Conservation (phyloP, 805 yeast species). For the Yamadazyma ubonensis region DNA sequence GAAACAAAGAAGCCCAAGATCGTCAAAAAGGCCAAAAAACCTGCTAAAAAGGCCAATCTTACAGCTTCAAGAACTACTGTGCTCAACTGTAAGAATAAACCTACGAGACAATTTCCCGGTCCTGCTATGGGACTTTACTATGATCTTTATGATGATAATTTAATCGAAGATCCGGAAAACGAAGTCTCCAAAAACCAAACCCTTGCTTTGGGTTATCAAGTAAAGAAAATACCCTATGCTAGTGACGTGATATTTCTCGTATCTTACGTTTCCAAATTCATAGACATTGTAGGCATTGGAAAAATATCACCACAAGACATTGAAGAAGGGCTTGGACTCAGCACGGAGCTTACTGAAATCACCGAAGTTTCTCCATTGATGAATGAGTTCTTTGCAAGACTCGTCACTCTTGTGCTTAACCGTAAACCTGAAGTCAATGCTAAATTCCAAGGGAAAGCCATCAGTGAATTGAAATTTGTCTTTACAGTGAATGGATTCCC, state of each 20-base stretch:
- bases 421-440: constrained; percentile 31
- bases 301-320: constrained; percentile 37
- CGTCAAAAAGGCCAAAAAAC: not conserved
- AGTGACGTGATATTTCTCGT: constrained; percentile 33
- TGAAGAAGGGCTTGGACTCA: constrained; percentile 34
- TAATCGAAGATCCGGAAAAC: constrained; percentile 18
- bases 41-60: not conserved
- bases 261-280: constrained; percentile 32
- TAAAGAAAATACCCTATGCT: constrained; percentile 25
- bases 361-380: constrained; percentile 27
- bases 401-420: constrained; percentile 36
- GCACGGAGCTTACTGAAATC: constrained; percentile 1
- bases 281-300: constrained; percentile 20
- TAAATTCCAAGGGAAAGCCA: constrained; percentile 25
- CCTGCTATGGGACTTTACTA: constrained; percentile 37
- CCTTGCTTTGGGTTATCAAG: constrained; percentile 35
- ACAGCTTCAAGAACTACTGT: constrained; percentile 31
- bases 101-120: constrained; percentile 38
- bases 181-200: constrained; percentile 18
- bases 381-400: constrained; percentile 30
- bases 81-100: constrained; percentile 25
- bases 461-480: constrained; percentile 33
- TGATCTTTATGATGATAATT: constrained; percentile 39
- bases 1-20: not conserved
- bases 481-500: constrained; percentile 33